Conservation (phyloP, 768 basidiomycete genomes). For the Amanita pallidorosea region DNA sequence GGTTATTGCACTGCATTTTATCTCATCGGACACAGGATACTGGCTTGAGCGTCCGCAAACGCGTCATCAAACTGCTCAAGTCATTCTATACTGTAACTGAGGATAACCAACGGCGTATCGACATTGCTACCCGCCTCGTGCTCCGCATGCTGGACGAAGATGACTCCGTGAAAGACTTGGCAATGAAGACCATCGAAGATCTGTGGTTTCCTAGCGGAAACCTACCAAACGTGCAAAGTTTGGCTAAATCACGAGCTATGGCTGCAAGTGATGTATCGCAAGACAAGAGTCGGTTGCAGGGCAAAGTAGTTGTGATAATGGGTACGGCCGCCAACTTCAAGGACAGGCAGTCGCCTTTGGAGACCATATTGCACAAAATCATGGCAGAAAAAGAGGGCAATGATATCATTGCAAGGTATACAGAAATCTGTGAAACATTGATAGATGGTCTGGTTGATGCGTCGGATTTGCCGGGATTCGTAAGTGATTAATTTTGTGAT, state of each 20-base stretch:
- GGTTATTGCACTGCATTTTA: background rate
- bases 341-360: slow-evolving; percentile 75
- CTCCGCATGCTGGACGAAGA: slow-evolving; percentile 87
- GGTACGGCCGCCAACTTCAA: slow-evolving; percentile 73
- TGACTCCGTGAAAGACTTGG: slow-evolving; percentile 89
- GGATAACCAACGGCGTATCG: slow-evolving; percentile 49
- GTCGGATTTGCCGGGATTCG: slow-evolving; percentile 66
- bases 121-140: slow-evolving; percentile 77
- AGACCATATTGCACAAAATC: slow-evolving; percentile 77
- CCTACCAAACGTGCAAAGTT: slow-evolving; percentile 15
- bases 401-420: slow-evolving; percentile 49
- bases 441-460: slow-evolving; percentile 89
- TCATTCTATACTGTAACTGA: slow-evolving; percentile 63
- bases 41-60: slow-evolving; percentile 86
- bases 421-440: slow-evolving; percentile 73
- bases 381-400: slow-evolving; percentile 59
- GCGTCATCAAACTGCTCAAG: slow-evolving; percentile 91
- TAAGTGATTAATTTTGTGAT: slow-evolving; percentile 23
- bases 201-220: slow-evolving; percentile 62
- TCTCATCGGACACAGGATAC: slow-evolving; percentile 55
- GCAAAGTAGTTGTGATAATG: slow-evolving; percentile 77
- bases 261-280: slow-evolving; percentile 19
- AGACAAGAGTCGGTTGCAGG: slow-evolving; percentile 45
- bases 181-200: slow-evolving; percentile 83
- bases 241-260: slow-evolving; percentile 16